A percentile compares a stretch with the other conserved stretches of the same genome.
Conservation (phyloP, 257 asterid species). For the Solanum virginianum region DNA sequence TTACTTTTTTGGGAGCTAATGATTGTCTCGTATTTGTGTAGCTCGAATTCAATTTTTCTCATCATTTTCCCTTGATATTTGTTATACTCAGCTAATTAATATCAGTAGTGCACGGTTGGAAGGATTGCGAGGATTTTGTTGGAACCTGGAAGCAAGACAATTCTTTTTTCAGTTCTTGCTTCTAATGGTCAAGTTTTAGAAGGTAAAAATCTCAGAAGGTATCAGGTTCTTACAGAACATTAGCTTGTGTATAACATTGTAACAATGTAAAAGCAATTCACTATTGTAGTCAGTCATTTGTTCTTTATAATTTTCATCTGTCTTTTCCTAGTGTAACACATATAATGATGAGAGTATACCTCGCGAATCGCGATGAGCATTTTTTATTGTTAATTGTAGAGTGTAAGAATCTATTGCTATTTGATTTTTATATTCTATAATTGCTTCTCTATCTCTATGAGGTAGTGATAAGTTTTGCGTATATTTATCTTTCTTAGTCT, state of each 20-base stretch:
- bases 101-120: slow-evolving; percentile 7
- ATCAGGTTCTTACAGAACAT: background rate
- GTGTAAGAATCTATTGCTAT: background rate
- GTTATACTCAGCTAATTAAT: slow-evolving; percentile 5
- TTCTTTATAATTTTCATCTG: background rate
- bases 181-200: background rate
- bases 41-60: background rate
- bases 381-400: background rate
- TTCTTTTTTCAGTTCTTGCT: background rate
- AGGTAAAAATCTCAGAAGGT: background rate
- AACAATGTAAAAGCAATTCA: background rate
- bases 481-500: no score
- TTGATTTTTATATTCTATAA: background rate
- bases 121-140: background rate
- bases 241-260: background rate
- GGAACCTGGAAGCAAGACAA: background rate
- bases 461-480: no score
- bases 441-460: background rate
- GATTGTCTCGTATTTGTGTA: slow-evolving; percentile 26
- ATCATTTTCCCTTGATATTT: background rate
- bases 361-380: background rate
- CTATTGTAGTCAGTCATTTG: background rate
- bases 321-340: background rate
- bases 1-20: slow-evolving; percentile 11
- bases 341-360: background rate